Percentiles rank a stretch among this genome's conserved stretches.
Evolutionary conservation across 495 filamentous ascomycete species (phyloP).

Genomic region (Penicillium turbatum): DNA sequence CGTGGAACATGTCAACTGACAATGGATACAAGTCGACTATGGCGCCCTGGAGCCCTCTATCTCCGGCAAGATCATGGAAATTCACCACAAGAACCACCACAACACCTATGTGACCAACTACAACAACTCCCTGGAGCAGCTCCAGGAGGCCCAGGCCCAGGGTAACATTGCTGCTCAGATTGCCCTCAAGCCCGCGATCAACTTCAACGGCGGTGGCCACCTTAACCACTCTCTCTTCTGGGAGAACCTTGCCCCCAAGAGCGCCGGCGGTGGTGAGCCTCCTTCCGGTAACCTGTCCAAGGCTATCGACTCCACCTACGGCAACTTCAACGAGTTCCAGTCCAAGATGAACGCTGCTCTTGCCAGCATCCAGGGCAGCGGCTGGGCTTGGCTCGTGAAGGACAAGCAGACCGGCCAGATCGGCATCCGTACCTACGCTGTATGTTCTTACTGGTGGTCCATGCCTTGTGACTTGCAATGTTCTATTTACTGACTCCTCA

Average conservation of each 20-base stretch:
- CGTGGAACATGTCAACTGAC: slow-evolving; percentile 4
- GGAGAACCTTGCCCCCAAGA: slow-evolving; percentile 82
- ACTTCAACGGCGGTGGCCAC: slow-evolving; percentile 95
- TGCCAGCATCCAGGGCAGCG: slow-evolving; percentile 87
- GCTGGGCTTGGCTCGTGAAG: slow-evolving; percentile 93
- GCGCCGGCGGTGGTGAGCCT: slow-evolving; percentile 69
- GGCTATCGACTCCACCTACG: slow-evolving; percentile 75
- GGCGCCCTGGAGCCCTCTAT: slow-evolving; percentile 91
- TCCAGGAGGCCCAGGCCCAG: slow-evolving; percentile 50
- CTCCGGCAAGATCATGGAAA: slow-evolving; percentile 97
- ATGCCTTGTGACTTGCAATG: neutral
- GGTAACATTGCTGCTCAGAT: slow-evolving; percentile 63
- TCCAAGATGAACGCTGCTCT: slow-evolving; percentile 72
- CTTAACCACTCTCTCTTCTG: slow-evolving; percentile 92
- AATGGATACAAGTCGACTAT: slow-evolving; percentile 62
- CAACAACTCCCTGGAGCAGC: slow-evolving; percentile 57
- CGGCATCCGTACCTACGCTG: slow-evolving; percentile 71
- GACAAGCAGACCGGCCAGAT: slow-evolving; percentile 72
- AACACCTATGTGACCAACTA: slow-evolving; percentile 66
- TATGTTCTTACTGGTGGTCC: slow-evolving; percentile 26
- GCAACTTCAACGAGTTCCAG: slow-evolving; percentile 68
- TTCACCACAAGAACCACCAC: slow-evolving; percentile 69
- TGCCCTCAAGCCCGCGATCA: slow-evolving; percentile 78
- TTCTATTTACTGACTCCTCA: slow-evolving; percentile 11
- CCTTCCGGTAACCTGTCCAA: slow-evolving; percentile 57